Evolutionary conservation across 305 asterid species (phyloP).

Genomic region (Solanum hybrid): DNA sequence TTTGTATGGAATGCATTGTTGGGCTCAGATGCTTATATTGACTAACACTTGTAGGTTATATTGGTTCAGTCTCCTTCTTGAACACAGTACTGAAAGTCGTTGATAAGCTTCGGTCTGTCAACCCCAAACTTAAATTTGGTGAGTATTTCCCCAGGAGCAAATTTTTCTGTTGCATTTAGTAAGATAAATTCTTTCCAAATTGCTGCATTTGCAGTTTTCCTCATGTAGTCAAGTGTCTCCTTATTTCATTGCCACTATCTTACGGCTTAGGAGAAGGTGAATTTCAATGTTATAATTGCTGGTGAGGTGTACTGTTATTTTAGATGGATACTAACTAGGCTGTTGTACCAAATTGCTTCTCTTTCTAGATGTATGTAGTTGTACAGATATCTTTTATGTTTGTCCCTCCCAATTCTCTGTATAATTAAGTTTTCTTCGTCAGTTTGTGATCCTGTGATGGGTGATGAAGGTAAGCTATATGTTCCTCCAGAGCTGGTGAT

Average conservation of each 20-base stretch:
- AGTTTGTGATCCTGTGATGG: conserved; percentile 98
- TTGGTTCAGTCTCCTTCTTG: conserved; percentile 92
- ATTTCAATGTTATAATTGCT: background rate
- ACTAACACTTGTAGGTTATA: conserved; percentile 53
- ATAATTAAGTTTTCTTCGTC: conserved; percentile 22
- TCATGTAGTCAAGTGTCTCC: background rate
- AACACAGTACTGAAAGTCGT: conserved; percentile 64
- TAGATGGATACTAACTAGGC: background rate
- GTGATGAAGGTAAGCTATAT: conserved; percentile 93
- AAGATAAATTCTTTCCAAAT: background rate
- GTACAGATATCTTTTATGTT: background rate
- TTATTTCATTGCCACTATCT: background rate
- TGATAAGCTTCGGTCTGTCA: conserved; percentile 81
- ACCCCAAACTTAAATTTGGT: conserved; percentile 84
- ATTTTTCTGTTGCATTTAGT: background rate
- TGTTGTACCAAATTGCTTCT: background rate
- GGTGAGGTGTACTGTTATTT: background rate
- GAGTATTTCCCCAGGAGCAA: conserved; percentile 13
- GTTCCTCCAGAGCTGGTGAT: conserved; percentile 80
- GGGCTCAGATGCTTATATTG: conserved; percentile 9
- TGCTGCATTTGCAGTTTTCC: background rate
- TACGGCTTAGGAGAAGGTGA: background rate
- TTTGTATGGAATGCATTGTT: background rate
- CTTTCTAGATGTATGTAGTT: background rate
- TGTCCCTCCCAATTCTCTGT: background rate